A percentile compares a stretch with the other conserved stretches of the same genome.
phyloP scores from a whole-genome alignment of 2,329 filamentous ascomycete species.

The Orbilia javanica region DNA sequence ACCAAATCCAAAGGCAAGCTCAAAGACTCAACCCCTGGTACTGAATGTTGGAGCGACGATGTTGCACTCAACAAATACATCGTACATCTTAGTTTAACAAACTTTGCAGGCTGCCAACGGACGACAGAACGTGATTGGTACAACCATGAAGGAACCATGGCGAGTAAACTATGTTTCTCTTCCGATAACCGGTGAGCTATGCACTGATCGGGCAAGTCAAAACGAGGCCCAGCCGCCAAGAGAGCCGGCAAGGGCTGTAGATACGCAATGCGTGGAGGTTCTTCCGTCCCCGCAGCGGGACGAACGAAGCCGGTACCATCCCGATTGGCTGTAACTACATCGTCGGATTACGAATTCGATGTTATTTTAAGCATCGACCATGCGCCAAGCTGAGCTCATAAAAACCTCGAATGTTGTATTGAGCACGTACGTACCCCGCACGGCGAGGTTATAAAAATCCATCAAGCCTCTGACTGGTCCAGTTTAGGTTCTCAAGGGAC shows the following conservation, averaged over 20 bases:
- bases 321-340: background rate
- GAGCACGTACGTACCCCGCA: background rate
- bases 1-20: too few relatives aligned
- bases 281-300: background rate
- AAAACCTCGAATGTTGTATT: background rate
- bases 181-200: background rate
- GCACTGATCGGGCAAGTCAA: background rate
- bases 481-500: too few relatives aligned
- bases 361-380: background rate
- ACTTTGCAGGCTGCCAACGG: too few relatives aligned
- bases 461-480: background rate
- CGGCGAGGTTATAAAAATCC: background rate
- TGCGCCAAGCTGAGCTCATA: conserved; percentile 11
- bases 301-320: background rate
- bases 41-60: too few relatives aligned
- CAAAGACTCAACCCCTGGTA: too few relatives aligned
- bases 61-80: too few relatives aligned
- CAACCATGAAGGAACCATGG: background rate
- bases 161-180: background rate
- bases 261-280: background rate
- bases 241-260: background rate
- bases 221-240: conserved; percentile 10
- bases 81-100: too few relatives aligned
- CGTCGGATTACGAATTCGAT: background rate
- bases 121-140: background rate